These are phyloP conservation scores for Fusarium concolor DNA, from an alignment of 2,329 filamentous ascomycete genomes.

Conservation along the genomic window DNA sequence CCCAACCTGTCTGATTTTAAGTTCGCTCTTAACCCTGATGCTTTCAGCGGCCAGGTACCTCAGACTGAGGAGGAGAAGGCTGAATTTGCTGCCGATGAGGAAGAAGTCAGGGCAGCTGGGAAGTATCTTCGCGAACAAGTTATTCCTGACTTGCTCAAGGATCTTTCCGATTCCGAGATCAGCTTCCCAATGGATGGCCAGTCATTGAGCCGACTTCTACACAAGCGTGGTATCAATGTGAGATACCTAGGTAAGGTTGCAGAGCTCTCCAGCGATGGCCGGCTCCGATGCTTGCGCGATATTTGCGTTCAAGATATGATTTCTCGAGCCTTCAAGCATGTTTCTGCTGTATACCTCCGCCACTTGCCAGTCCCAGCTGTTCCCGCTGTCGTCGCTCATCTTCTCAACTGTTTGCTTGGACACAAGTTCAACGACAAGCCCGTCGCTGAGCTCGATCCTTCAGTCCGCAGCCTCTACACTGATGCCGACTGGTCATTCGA, in stretches of 20 bases:
- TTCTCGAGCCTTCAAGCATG: constrained; percentile 94
- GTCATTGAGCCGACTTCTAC: constrained; percentile 86
- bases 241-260: constrained; percentile 93
- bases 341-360: constrained; percentile 81
- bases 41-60: constrained; percentile 90
- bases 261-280: constrained; percentile 74
- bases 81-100: constrained; percentile 84
- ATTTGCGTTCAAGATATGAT: constrained; percentile 93
- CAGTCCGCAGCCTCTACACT: constrained; percentile 79
- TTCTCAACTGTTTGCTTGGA: constrained; percentile 94
- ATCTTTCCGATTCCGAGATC: constrained; percentile 90
- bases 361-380: constrained; percentile 83
- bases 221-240: constrained; percentile 97
- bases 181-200: constrained; percentile 99
- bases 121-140: constrained; percentile 79
- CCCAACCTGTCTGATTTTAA: constrained; percentile 90
- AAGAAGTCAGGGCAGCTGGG: constrained; percentile 87
- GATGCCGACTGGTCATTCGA: constrained; percentile 87
- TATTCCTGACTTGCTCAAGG: constrained; percentile 86
- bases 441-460: constrained; percentile 78
- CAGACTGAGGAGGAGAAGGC: constrained; percentile 92
- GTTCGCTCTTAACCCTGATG: constrained; percentile 92
- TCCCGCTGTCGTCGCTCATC: constrained; percentile 82
- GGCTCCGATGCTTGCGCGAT: constrained; percentile 80
- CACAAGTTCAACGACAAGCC: constrained; percentile 81